Evolutionary conservation across 1,139 yeast species (phyloP).

Genomic region (Pichia cactophila): DNA sequence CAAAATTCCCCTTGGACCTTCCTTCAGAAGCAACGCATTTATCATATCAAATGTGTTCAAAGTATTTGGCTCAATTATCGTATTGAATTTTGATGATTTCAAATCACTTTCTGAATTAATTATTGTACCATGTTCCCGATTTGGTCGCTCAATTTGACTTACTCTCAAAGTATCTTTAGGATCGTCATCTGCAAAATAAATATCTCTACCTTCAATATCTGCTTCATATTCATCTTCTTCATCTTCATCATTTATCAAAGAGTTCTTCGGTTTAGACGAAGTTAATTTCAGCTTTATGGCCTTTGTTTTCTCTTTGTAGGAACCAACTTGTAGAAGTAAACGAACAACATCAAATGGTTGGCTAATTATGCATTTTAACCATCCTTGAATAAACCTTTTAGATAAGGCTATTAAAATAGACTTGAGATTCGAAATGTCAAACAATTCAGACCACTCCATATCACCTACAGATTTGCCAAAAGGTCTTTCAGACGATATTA

Average conservation of each 20-base stretch:
- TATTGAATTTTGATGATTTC: conserved; percentile 9
- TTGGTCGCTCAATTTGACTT: conserved; percentile 24
- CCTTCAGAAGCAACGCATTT: conserved; percentile 60
- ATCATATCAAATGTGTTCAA: conserved; percentile 66
- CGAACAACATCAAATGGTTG: conserved; percentile 90
- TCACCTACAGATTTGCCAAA: conserved; percentile 31
- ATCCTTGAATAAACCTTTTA: conserved; percentile 58
- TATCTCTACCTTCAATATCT: conserved; percentile 28
- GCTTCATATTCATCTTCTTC: conserved; percentile 9
- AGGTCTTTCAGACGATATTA: conserved; percentile 4
- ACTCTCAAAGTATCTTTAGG: conserved; percentile 16
- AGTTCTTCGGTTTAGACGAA: neutral
- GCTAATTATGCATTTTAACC: conserved; percentile 56
- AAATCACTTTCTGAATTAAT: neutral
- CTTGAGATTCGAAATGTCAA: conserved; percentile 49
- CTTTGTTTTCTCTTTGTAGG: conserved; percentile 17
- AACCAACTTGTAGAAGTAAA: conserved; percentile 74
- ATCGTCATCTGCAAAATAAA: conserved; percentile 35
- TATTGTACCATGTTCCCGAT: conserved; percentile 10
- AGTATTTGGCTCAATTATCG: conserved; percentile 49
- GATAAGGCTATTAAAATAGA: conserved; percentile 48
- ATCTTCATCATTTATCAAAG: neutral
- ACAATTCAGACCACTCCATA: conserved; percentile 60
- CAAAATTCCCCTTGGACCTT: conserved; percentile 81
- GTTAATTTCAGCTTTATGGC: neutral